phyloP scores from a whole-genome alignment of 495 filamentous ascomycete genomes.

The Beverwykella pulmonaria region DNA sequence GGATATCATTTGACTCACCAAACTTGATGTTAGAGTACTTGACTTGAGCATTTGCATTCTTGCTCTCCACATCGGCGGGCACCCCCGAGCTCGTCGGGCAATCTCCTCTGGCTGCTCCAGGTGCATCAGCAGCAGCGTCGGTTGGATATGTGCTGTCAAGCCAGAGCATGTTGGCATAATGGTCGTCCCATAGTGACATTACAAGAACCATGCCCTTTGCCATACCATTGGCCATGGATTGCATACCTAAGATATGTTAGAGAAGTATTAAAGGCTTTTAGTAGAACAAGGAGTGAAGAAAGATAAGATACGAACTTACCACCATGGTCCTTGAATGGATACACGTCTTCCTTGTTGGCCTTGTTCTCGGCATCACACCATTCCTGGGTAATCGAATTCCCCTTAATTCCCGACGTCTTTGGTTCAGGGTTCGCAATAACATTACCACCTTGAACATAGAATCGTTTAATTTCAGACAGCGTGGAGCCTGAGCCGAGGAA shows the following conservation, averaged over 20 bases:
- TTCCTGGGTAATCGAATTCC: slow-evolving; percentile 59
- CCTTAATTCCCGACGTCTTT: slow-evolving; percentile 55
- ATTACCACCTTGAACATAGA: slow-evolving; percentile 64
- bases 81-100: slow-evolving; percentile 64
- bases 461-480: slow-evolving; percentile 55
- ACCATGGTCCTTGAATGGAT: slow-evolving; percentile 62
- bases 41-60: slow-evolving; percentile 58
- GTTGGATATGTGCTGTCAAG: slow-evolving; percentile 47
- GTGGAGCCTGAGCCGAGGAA: slow-evolving; percentile 58
- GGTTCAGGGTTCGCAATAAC: slow-evolving; percentile 61
- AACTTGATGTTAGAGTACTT: slow-evolving; percentile 65
- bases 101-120: slow-evolving; percentile 69
- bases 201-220: slow-evolving; percentile 68
- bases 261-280: neutral
- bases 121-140: slow-evolving; percentile 50
- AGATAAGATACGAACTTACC: slow-evolving; percentile 43
- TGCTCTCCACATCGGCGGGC: slow-evolving; percentile 61
- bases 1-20: slow-evolving; percentile 42
- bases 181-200: slow-evolving; percentile 79
- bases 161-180: slow-evolving; percentile 79
- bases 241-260: slow-evolving; percentile 36
- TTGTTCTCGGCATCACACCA: slow-evolving; percentile 63
- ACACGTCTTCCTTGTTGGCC: slow-evolving; percentile 59
- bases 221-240: slow-evolving; percentile 59
- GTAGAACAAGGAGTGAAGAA: no score